Evolutionary conservation across 192 early-diverging fungal genomes (phyloP).

Genomic region (Umbelopsis ramanniana): DNA sequence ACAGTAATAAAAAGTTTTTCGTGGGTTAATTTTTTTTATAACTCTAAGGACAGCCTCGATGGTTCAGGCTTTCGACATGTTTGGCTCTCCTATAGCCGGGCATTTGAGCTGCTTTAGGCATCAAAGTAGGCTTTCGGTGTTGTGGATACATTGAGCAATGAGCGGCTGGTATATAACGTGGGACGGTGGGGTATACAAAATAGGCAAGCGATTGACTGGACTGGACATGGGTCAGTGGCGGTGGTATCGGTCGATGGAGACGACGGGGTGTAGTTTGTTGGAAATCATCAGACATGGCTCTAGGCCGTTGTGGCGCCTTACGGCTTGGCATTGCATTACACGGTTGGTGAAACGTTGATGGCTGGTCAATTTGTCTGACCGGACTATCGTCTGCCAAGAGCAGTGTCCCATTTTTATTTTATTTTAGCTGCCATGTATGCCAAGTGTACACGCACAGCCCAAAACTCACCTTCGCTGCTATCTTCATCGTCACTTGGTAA

Average conservation of each 20-base stretch:
- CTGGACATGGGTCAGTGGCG: constrained; percentile 12
- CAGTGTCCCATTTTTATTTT: not conserved
- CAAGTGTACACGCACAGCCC: too few relatives aligned
- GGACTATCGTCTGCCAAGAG: not conserved
- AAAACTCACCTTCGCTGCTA: not conserved
- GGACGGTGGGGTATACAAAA: not conserved
- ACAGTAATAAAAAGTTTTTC: too few relatives aligned
- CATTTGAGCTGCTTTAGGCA: not conserved
- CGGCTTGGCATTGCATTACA: too few relatives aligned
- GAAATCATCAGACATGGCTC: not conserved
- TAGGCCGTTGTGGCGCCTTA: not conserved
- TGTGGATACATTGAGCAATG: not conserved
- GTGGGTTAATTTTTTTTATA: too few relatives aligned
- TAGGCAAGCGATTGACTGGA: not conserved
- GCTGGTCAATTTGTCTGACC: too few relatives aligned
- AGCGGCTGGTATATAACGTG: not conserved
- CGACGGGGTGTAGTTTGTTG: not conserved
- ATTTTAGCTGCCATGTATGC: not conserved
- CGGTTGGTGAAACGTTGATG: too few relatives aligned
- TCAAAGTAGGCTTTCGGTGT: not conserved
- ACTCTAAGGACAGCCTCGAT: too few relatives aligned
- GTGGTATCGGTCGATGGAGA: not conserved
- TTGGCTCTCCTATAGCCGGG: not conserved
- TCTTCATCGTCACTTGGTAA: constrained; percentile 21
- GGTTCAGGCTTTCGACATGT: too few relatives aligned